Conservation (phyloP, 2,329 filamentous ascomycete species). For the Emergomyces africanus region DNA sequence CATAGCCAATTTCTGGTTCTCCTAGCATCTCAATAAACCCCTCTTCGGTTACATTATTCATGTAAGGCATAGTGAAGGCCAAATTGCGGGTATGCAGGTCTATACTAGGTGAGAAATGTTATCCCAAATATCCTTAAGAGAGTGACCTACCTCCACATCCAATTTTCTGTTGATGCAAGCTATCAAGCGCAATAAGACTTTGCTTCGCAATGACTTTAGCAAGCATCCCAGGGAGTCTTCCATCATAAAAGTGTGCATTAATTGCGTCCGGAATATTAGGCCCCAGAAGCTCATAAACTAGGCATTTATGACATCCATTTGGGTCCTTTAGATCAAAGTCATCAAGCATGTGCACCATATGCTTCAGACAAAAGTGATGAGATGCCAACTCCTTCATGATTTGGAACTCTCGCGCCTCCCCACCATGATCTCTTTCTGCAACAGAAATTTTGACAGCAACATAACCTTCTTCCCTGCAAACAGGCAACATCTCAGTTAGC, state of each 20-base stretch:
- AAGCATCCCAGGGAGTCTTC: conserved; percentile 29
- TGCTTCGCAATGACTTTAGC: conserved; percentile 32
- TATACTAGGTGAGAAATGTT: conserved; percentile 11
- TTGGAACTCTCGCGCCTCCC: conserved; percentile 11
- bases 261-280: conserved; percentile 28
- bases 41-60: conserved; percentile 11
- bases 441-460: conserved; percentile 17
- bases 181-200: conserved; percentile 23
- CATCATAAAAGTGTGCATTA: conserved; percentile 20
- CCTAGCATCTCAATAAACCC: conserved; percentile 14
- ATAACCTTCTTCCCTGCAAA: conserved; percentile 11
- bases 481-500: conserved; percentile 9
- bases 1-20: conserved; percentile 16
- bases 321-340: conserved; percentile 29
- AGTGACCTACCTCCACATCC: conserved; percentile 25
- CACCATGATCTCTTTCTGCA: conserved; percentile 9
- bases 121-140: conserved; percentile 1
- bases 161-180: conserved; percentile 29
- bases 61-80: conserved; percentile 12
- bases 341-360: conserved; percentile 27
- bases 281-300: conserved; percentile 32
- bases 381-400: background rate
- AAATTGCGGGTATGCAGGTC: conserved; percentile 20
- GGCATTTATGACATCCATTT: conserved; percentile 34
- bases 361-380: conserved; percentile 8